These are phyloP conservation scores for Aphanocladium album DNA, from an alignment of 2,329 filamentous ascomycete species.

Conservation along the genomic window DNA sequence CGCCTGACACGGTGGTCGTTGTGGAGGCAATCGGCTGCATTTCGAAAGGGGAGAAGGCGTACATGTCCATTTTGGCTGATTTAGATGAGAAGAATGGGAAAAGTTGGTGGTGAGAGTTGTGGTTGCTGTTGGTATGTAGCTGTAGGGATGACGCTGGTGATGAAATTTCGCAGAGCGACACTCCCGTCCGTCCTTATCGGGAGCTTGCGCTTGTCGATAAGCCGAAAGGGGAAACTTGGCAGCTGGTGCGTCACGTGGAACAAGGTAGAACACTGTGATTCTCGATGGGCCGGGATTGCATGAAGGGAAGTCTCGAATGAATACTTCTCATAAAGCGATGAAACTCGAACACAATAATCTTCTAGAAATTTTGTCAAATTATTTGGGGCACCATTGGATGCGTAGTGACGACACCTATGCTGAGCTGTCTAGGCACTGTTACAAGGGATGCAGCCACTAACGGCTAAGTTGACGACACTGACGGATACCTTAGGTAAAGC, in stretches of 20 bases:
- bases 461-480: too few species aligned
- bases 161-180: constrained; percentile 8
- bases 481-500: neutral
- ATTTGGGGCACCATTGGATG: neutral
- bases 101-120: neutral
- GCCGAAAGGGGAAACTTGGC: constrained; percentile 2
- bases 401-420: neutral
- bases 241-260: neutral
- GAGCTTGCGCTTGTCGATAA: constrained; percentile 10
- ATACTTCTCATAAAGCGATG: neutral
- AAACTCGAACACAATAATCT: neutral
- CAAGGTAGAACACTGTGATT: neutral
- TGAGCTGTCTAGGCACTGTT: neutral
- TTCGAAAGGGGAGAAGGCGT: neutral
- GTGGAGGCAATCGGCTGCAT: neutral
- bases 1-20: neutral
- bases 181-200: neutral
- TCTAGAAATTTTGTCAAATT: neutral
- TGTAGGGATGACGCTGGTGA: constrained; percentile 6
- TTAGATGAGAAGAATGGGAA: constrained; percentile 2
- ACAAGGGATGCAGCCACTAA: neutral
- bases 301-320: neutral
- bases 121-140: neutral
- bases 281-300: neutral
- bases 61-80: constrained; percentile 22